phyloP scores from a whole-genome alignment of 306 rosid species.

The Cucurbita ficifolia region DNA sequence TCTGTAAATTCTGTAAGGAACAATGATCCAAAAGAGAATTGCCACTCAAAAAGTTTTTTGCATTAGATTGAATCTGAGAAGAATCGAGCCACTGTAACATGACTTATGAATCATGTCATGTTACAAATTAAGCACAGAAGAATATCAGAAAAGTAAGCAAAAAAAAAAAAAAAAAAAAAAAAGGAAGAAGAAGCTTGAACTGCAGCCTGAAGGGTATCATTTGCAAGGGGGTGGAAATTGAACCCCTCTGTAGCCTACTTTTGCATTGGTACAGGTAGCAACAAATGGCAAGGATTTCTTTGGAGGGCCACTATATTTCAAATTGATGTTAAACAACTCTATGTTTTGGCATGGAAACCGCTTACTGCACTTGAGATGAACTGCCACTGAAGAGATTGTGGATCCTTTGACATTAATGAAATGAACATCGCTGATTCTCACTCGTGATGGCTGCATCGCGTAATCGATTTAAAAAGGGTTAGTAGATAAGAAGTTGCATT shows the following conservation, averaged over 20 bases:
- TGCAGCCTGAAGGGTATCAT: background rate
- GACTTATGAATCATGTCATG: background rate
- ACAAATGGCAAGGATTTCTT: background rate
- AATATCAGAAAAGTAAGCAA: background rate
- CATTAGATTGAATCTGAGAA: background rate
- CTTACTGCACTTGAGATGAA: background rate
- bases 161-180: background rate
- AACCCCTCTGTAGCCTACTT: conserved; percentile 8
- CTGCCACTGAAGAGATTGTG: background rate
- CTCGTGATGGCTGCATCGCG: conserved; percentile 3
- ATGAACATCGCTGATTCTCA: conserved; percentile 4
- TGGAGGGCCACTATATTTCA: background rate
- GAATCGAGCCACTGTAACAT: background rate
- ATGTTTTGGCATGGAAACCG: conserved; percentile 6
- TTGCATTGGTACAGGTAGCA: conserved; percentile 1
- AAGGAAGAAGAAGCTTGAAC: too few species aligned
- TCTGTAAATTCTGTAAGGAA: background rate
- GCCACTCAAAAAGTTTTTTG: background rate
- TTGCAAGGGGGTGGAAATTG: conserved; percentile 12
- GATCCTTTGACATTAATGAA: conserved; percentile 8
- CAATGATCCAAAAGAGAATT: background rate
- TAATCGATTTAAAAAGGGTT: background rate
- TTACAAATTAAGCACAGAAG: background rate
- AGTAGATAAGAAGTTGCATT: background rate
- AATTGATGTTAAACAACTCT: background rate